Evolutionary conservation across 2,329 filamentous ascomycete genomes (phyloP).

Genomic region (Fusarium aywerte): DNA sequence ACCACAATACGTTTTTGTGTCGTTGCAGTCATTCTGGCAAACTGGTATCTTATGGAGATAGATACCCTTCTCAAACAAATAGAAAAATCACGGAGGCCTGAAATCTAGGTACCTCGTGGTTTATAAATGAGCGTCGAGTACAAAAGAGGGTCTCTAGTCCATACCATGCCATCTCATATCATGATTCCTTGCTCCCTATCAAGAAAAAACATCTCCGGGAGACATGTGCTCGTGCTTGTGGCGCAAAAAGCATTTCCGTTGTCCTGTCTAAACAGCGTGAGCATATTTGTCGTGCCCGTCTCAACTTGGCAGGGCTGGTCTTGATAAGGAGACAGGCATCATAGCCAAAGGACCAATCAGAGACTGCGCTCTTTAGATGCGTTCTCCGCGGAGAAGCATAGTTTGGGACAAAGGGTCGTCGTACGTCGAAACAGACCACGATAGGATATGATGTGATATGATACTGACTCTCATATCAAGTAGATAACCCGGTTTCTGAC

Average conservation of each 20-base stretch:
- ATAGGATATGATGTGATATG: constrained; percentile 30
- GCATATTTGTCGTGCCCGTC: constrained; percentile 18
- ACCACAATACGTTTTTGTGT: constrained; percentile 75
- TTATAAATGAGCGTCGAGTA: constrained; percentile 32
- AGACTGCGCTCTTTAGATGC: neutral
- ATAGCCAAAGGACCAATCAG: constrained; percentile 34
- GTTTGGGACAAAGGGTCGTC: constrained; percentile 20
- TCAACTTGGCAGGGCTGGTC: constrained; percentile 25
- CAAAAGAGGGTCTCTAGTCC: constrained; percentile 27
- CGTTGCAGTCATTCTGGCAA: constrained; percentile 33
- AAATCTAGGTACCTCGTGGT: constrained; percentile 10
- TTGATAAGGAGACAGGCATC: constrained; percentile 40
- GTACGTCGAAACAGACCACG: constrained; percentile 40
- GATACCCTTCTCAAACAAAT: neutral
- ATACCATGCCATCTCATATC: constrained; percentile 15
- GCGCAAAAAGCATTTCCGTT: constrained; percentile 42
- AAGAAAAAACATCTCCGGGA: constrained; percentile 42
- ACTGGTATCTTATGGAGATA: neutral
- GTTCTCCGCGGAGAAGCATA: constrained; percentile 42
- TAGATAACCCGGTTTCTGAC: constrained; percentile 12
- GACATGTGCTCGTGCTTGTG: neutral
- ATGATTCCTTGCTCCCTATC: constrained; percentile 35
- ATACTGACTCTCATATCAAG: constrained; percentile 9
- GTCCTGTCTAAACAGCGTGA: constrained; percentile 11
- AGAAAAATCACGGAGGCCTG: neutral